Evolutionary conservation across 2,329 filamentous ascomycete genomes (phyloP), one percentile per base, ranked within the genome.

Genomic region (Zymoseptoria pseudotritici): DNA sequence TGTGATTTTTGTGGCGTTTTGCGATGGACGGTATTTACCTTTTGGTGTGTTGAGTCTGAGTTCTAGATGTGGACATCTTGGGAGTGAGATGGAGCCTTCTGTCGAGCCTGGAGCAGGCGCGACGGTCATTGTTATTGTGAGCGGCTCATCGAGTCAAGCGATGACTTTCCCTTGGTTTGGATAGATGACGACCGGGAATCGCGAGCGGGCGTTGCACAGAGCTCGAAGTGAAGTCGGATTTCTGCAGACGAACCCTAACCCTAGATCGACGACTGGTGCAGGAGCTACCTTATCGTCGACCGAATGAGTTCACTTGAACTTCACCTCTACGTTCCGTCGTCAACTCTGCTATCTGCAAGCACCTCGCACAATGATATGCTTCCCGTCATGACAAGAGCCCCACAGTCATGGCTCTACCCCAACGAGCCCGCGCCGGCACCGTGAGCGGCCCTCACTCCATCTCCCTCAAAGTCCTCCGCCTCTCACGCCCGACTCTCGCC

Each of bases 391-490:
- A 29, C 3, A 9, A 17, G 2, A 7, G 2, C 5, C 11, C 24
- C 17, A 11, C 13, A 11, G 13, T 53, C 22, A 69, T 69, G 65
- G 66, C 63, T 10, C 63, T 53, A n/a, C 62, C 24, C 53, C 56
- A 58, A 50, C 72, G 75, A 54, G 70, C 70, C 20, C 71, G 73
- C 54, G 75, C 74, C 7, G 68, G 70, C 61, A 73, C 72, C 11
- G 73, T 53, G 63, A 63, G 60, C 50, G 72, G 72, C 4, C 90
- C 93, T 0, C 94, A 97, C 74, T 85, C 87, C 17, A 81, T 90
- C 64, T 92, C 96, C 63, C 78, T 97, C 54, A 94, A 96, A 76
- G 86, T 88, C 17, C 78, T 97, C 57, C 80, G 97, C 60, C 83
- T 97, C 61, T 96, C 92, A 0, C 87, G 90, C 13, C 91, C 90